Conservation (phyloP, 2,329 filamentous ascomycete species). For the Fusarium sp. region DNA sequence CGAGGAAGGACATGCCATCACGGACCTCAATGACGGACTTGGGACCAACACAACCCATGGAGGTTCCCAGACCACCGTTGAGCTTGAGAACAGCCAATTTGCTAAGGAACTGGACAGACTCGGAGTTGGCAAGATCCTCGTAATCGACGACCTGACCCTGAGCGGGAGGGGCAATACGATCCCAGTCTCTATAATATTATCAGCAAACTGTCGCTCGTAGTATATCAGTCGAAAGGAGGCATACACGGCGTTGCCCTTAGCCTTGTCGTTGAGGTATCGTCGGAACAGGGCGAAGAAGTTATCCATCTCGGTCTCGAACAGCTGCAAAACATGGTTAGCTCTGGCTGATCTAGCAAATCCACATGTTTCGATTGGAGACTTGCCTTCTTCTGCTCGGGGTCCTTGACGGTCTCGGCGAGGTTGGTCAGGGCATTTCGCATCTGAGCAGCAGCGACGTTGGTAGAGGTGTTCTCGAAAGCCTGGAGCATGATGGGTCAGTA, state of each 20-base stretch:
- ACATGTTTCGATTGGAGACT: constrained; percentile 41
- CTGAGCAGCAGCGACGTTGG: constrained; percentile 96
- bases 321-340: constrained; percentile 60
- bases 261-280: constrained; percentile 98
- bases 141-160: constrained; percentile 96
- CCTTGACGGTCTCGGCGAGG: constrained; percentile 89
- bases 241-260: constrained; percentile 92
- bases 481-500: constrained; percentile 58
- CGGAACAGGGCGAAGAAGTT: constrained; percentile 99
- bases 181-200: constrained; percentile 80
- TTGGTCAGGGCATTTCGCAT: constrained; percentile 98
- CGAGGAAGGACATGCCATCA: constrained; percentile 99
- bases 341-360: background rate
- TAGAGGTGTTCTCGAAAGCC: constrained; percentile 99
- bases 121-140: constrained; percentile 86
- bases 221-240: constrained; percentile 50
- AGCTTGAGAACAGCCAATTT: constrained; percentile 99
- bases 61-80: constrained; percentile 98
- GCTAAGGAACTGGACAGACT: constrained; percentile 93
- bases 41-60: constrained; percentile 98
- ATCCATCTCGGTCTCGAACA: constrained; percentile 99
- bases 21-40: constrained; percentile 99
- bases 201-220: constrained; percentile 29
- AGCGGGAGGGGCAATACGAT: constrained; percentile 93
- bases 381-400: constrained; percentile 87